These are phyloP conservation scores for Phytophthora palmivora DNA, from an alignment of 352 stramenopile genomes.

Conservation along the genomic window DNA sequence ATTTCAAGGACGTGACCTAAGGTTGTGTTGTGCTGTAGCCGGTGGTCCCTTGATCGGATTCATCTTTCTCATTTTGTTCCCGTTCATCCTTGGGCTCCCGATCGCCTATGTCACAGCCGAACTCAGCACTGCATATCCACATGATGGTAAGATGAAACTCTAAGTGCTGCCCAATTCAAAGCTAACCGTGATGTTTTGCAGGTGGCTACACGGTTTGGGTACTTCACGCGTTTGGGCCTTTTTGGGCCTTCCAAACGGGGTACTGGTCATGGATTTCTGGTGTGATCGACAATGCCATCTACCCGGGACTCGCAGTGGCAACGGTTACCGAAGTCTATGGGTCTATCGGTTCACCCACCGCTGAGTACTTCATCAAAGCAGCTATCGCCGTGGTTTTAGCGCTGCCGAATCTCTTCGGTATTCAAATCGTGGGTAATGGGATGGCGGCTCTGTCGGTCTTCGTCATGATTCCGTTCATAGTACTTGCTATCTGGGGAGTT, in stretches of 20 bases:
- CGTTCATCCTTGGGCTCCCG: slow-evolving; percentile 90
- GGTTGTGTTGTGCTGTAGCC: slow-evolving; percentile 18
- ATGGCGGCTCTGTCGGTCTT: slow-evolving; percentile 83
- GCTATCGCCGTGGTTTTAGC: slow-evolving; percentile 47
- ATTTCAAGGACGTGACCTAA: slow-evolving; percentile 8
- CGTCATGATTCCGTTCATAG: slow-evolving; percentile 92
- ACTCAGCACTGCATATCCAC: slow-evolving; percentile 89
- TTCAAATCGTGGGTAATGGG: slow-evolving; percentile 87
- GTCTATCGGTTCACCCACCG: slow-evolving; percentile 31
- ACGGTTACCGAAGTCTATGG: slow-evolving; percentile 52
- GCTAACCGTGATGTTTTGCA: slow-evolving; percentile 23
- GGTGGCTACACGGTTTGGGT: slow-evolving; percentile 92
- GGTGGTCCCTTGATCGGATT: slow-evolving; percentile 79
- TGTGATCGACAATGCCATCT: slow-evolving; percentile 94
- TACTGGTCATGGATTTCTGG: slow-evolving; percentile 90
- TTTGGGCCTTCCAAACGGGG: slow-evolving; percentile 86
- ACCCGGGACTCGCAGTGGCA: slow-evolving; percentile 78
- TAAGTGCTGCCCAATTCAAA: not conserved
- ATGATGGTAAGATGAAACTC: slow-evolving; percentile 48
- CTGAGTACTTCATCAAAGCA: slow-evolving; percentile 54
- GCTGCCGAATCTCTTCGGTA: slow-evolving; percentile 53
- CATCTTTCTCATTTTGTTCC: slow-evolving; percentile 86
- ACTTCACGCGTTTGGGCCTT: slow-evolving; percentile 89
- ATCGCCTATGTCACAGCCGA: slow-evolving; percentile 94
- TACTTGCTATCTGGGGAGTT: slow-evolving; percentile 57